These are phyloP conservation scores for Lycium ferocissimum DNA, from an alignment of 257 asterid species.

Conservation along the genomic window DNA sequence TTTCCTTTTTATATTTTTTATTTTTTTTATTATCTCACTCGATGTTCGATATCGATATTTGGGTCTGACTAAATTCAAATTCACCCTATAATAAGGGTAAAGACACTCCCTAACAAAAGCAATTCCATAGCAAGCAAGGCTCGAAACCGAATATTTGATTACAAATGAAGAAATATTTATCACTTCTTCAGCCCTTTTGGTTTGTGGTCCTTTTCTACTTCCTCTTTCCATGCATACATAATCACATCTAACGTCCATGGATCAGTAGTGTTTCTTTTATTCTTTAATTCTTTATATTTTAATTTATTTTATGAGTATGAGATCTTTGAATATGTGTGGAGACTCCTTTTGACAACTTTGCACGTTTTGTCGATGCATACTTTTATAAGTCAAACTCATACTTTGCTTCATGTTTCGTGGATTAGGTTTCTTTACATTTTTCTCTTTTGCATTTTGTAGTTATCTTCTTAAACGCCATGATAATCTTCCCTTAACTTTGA, in stretches of 20 bases:
- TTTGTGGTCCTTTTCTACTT: not conserved
- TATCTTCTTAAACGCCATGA: not conserved
- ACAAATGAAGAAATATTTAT: no score
- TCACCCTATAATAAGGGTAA: no score
- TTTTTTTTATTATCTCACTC: rapidly evolving
- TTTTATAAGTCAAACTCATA: constrained; percentile 11
- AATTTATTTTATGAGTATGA: not conserved
- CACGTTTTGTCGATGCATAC: not conserved
- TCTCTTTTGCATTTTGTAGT: not conserved
- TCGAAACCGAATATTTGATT: no score
- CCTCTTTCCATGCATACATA: not conserved
- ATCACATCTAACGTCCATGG: not conserved
- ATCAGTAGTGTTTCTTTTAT: not conserved
- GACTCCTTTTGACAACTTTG: not conserved
- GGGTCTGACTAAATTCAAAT: not conserved
- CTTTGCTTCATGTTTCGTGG: not conserved
- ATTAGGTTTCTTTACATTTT: not conserved
- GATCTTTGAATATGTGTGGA: not conserved
- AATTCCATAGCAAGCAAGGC: no score
- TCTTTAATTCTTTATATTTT: not conserved
- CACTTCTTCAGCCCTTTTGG: no score
- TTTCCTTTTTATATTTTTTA: not conserved
- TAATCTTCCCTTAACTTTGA: not conserved
- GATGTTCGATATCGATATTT: not conserved
- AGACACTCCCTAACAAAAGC: no score